Base-by-base conservation (phyloP, 2,329 filamentous ascomycete species). In the Escovopsis sp. region DNA sequence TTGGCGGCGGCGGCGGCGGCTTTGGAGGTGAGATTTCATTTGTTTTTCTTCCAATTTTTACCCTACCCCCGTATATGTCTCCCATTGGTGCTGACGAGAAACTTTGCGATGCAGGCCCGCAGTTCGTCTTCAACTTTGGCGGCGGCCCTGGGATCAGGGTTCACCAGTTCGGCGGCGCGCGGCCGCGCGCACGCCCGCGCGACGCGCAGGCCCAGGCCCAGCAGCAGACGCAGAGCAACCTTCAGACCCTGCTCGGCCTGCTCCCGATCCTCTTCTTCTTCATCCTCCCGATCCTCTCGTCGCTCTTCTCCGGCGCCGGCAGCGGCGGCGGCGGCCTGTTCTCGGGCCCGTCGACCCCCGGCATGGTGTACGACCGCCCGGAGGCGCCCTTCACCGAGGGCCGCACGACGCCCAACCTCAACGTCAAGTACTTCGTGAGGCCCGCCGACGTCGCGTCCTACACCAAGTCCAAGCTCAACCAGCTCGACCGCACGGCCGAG, bases 121-220 rank as follows among this genome's bases (percentile, higher is more conserved):
- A 86, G 52, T 95, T 95, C 59, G 84, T 94, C 42, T 96, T 96
- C 65, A 95, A 95, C 64, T 76, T 95, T 61, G 85, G 85, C 50
- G 88, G 88, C 46, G 85, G 87, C 7, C 87, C 89, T 3, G 89
- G 88, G 15, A 79, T 98, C 53, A 78, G 89, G 46, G 86, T 98
- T 46, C 91, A 96, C 60, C 89, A 95, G 58, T 96, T 98, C 60
- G 89, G 88, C 51, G 89, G 91, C 41, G 72, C 67, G 6, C 71
- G 74, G 42, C 86, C 88, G 20, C 75, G 86, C 51, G 71, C 81
- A 62, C 73, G 91, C 55, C 87, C 88, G 15, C 76, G 74, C 54
- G 70, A 81, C 50, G 70, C 72, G 29, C 74, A 72, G 49, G 20
- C 20, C 20, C 69, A 64, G 46, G 69, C 61, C 51, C 64, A 67